Base-by-base conservation (phyloP, 306 rosid genomes). In the Gastrolobium villosum region DNA sequence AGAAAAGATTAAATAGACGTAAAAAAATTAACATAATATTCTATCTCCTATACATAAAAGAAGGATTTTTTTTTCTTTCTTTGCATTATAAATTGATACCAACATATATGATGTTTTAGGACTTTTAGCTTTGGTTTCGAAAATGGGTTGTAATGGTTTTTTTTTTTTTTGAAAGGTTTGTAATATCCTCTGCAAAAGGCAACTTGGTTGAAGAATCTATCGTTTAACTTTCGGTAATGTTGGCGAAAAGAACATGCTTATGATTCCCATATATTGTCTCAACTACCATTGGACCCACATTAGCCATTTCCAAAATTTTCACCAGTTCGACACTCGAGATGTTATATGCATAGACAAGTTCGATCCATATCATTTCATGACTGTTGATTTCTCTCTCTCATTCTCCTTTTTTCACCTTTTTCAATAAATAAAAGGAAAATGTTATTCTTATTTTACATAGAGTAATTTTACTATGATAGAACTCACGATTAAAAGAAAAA, bases 231-330 rank as follows among this genome's bases (percentile, higher is more conserved):
- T 37, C 20, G 28, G 54, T 7, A 7, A 52, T 36, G 30, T 43
- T 2, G 73, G 75, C 64, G 54, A 50, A 82, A 69, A 82, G 66
- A 56, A 77, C 61, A 82, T 61, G 67, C 40, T 32, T 49, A 31
- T 40, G 75, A 59, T 66, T 57, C 37, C 30, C 75, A 45, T 65
- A 67, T 41, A 40, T 65, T 30, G 7, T 70, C 83, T 60, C 72
- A 37, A 48, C 15, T 10, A 70, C 60, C 55, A 3, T 14, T 5
- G 50, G 76, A 56, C 76, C 76, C 76, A 31, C 50, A 9, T 44
- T 77, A 44, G 10, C 69, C 75, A 32, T 67, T 67, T 15, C 2
- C 54, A 32, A 75, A 45, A 10, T 60, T 75, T 63, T 57, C 66
- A 45, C 37, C 68, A 57, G 44, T 43, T 59, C 4, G 8, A 8